Conservation (phyloP, 2,329 filamentous ascomycete species). For the Fusarium pseudograminearum region DNA sequence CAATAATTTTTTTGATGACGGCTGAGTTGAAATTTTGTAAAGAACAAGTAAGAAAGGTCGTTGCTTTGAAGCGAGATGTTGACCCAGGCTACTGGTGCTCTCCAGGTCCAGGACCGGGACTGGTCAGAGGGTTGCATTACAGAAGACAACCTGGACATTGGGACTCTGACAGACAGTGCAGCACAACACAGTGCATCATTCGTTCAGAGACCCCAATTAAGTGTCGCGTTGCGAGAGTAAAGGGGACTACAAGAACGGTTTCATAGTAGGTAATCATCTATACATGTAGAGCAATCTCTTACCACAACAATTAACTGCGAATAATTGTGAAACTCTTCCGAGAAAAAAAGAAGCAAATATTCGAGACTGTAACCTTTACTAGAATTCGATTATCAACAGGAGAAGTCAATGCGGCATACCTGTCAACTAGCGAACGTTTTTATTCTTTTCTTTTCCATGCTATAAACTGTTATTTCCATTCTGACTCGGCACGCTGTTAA, state of each 20-base stretch:
- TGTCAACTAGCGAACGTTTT: conserved; percentile 13
- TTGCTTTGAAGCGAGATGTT: conserved; percentile 13
- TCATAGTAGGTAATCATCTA: conserved; percentile 20
- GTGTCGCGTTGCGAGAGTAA: conserved; percentile 26
- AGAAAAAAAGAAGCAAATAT: conserved; percentile 2
- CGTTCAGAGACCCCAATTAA: conserved; percentile 3
- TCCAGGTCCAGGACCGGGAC: conserved; percentile 10
- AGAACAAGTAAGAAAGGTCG: neutral
- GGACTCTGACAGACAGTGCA: neutral
- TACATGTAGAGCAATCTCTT: neutral
- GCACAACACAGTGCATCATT: neutral
- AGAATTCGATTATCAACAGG: conserved; percentile 4
- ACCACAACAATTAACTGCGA: neutral
- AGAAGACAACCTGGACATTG: conserved; percentile 14
- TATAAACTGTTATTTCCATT: conserved; percentile 6
- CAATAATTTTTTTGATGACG: neutral
- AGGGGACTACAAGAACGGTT: conserved; percentile 11
- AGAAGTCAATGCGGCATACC: conserved; percentile 9
- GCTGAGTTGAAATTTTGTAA: conserved; percentile 6
- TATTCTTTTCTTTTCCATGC: neutral
- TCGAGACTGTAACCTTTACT: neutral
- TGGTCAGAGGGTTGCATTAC: conserved; percentile 15
- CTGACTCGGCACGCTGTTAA: conserved; percentile 13
- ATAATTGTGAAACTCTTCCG: conserved; percentile 9
- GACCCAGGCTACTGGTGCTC: conserved; percentile 23